Conservation (phyloP, 441 rosid genomes). For the Arabidopsis lyrata region DNA sequence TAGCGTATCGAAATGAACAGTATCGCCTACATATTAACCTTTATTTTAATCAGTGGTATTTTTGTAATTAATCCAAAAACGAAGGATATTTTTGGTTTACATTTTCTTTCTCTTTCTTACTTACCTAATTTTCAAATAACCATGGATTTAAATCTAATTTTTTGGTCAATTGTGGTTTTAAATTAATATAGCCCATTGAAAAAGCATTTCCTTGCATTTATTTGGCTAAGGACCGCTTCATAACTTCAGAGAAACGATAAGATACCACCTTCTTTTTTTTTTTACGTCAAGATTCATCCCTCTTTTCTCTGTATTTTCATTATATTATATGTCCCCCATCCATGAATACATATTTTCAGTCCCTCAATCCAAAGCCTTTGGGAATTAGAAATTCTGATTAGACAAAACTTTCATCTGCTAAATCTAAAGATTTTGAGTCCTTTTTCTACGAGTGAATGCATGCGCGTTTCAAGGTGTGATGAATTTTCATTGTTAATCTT, state of each 20-base stretch:
- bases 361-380: too few relatives aligned
- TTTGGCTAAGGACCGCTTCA: slow-evolving; percentile 4
- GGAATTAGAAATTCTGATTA: background rate
- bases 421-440: background rate
- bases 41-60: too few relatives aligned
- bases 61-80: too few relatives aligned
- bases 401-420: background rate
- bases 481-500: background rate
- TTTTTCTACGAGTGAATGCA: background rate
- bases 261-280: background rate
- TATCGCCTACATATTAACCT: too few relatives aligned
- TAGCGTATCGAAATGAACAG: too few relatives aligned
- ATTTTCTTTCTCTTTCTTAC: too few relatives aligned
- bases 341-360: background rate
- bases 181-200: too few relatives aligned
- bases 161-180: too few relatives aligned
- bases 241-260: slow-evolving; percentile 11
- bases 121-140: too few relatives aligned
- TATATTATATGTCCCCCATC: background rate
- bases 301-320: background rate
- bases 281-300: background rate
- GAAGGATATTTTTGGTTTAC: too few relatives aligned
- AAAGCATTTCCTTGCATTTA: background rate
- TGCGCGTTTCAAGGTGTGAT: background rate
- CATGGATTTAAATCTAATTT: too few relatives aligned